Percentiles rank a stretch among this genome's conserved stretches.
These are phyloP conservation scores for Canna indica DNA, from an alignment of 176 grass and related monocot genomes.

Conservation along the genomic window DNA sequence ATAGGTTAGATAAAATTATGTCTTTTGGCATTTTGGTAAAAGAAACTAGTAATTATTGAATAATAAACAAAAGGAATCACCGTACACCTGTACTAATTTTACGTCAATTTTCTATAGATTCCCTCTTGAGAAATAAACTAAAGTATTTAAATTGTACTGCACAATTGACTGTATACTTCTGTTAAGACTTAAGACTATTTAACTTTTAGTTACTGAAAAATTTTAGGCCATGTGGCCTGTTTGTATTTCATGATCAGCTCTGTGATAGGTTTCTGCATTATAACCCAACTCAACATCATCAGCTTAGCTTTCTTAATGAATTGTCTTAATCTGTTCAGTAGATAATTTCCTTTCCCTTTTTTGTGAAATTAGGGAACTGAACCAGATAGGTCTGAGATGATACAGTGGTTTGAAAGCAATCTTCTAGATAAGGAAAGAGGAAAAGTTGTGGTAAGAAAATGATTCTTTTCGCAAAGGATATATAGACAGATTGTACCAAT, in stretches of 20 bases:
- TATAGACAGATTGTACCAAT: background rate
- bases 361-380: constrained; percentile 40
- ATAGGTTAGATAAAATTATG: background rate
- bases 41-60: background rate
- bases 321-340: background rate
- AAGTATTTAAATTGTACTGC: too few species aligned
- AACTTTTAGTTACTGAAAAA: background rate
- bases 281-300: background rate
- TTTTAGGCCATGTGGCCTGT: background rate
- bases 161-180: too few species aligned
- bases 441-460: constrained; percentile 62
- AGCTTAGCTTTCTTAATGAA: background rate
- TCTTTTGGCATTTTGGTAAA: background rate
- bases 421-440: constrained; percentile 59
- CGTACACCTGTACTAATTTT: background rate
- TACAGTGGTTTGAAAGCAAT: constrained; percentile 50
- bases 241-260: background rate
- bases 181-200: background rate
- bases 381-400: constrained; percentile 33
- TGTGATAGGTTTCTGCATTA: background rate
- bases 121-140: background rate
- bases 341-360: constrained; percentile 8
- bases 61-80: background rate
- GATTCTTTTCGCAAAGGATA: background rate
- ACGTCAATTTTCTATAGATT: background rate